Percentiles rank a stretch among this genome's conserved stretches.
phyloP scores from a whole-genome alignment of 2,329 filamentous ascomycete genomes.

The Coniochaeta sp. region DNA sequence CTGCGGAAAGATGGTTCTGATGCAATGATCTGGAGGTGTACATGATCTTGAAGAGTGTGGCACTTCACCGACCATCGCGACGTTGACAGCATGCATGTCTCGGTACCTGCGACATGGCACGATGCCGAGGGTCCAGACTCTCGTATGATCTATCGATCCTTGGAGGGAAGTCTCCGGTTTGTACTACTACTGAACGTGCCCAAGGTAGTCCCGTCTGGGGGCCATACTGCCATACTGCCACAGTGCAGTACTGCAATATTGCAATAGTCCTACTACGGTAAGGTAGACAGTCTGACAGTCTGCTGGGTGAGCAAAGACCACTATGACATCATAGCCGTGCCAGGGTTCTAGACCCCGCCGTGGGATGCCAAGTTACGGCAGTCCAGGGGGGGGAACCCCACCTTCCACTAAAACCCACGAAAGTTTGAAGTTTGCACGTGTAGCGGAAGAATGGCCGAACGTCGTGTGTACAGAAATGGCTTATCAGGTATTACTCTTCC shows the following conservation, averaged over 20 bases:
- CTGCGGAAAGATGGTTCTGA: background rate
- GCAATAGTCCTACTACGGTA: no score
- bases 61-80: background rate
- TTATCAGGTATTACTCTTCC: background rate
- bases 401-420: background rate
- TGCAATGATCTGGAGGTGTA: background rate
- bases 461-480: background rate
- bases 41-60: background rate
- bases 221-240: no score
- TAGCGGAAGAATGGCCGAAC: background rate
- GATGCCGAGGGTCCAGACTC: background rate
- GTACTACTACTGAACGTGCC: background rate
- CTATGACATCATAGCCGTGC: background rate
- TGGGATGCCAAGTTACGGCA: no score
- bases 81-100: background rate
- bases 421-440: background rate
- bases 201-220: no score
- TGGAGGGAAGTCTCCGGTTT: background rate
- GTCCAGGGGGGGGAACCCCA: background rate
- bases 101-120: background rate
- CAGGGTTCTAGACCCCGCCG: background rate
- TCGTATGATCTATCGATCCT: background rate
- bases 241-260: no score
- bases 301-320: background rate
- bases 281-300: no score